Base-by-base conservation (phyloP, 202 grass and related monocot genomes). In the Bolboschoenoplectus hybrid region DNA sequence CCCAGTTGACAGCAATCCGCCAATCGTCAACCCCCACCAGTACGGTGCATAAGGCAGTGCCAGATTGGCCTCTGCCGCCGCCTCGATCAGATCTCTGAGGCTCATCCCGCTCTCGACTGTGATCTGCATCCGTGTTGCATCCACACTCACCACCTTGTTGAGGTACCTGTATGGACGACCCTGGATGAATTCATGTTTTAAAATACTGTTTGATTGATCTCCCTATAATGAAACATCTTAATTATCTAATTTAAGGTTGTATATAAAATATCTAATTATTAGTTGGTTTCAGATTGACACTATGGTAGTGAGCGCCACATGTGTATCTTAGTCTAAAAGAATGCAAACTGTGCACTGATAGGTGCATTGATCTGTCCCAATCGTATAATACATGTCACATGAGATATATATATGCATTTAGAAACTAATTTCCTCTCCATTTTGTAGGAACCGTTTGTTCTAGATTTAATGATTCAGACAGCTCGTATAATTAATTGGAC, bases 21-120 rank as follows among this genome's bases (percentile, higher is more conserved):
- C 94, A 39, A 97, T 83, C 2, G 94, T 97, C 86, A 97, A 77
- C 13, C 91, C 94, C 80, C 67, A 87, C 94, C 94, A 97, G 84
- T 97, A 97, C 9, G 94, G 94, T 17, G 87, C 64, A 78, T 97
- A 84, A 0, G 94, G 91, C 49, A 97, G 88, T 35, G 91, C 89
- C 9, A 97, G 69, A 4, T 91, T 89, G 55, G 76, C 86, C n/a
- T 63, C 81, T 0, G 82, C 91, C 45, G 86, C 87, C 0, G 56
- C 94, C 57, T 88, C n/a, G 0, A 97, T 56, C 70, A 97, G 82
- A 6, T 91, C 74, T 40, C 69, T 84, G 34, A 93, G 94, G 39
- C 76, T 84, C 11, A 92, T 20, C 70, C 94, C 94, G 63, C 84
- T 85, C 85, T 97, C 85, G 13, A 93, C 87, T 50, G 91, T 91